Base-by-base conservation (phyloP, 2,329 filamentous ascomycete genomes). In the Aureobasidium sp. region DNA sequence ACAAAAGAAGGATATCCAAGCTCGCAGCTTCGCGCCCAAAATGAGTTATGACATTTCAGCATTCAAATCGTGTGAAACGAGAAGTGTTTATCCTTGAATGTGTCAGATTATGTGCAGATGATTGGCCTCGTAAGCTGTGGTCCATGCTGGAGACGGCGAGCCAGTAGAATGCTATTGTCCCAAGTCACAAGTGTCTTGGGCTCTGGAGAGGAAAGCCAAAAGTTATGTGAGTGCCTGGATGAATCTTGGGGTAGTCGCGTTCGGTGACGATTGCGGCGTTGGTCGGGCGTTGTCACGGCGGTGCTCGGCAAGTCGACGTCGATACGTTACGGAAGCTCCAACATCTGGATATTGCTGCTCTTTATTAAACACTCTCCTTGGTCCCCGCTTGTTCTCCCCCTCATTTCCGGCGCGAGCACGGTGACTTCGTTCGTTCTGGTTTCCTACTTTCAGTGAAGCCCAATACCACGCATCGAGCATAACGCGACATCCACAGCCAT, bases 1-100 rank as follows among this genome's bases (percentile, higher is more conserved):
- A 60, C 57, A 62, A 62, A 62, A 53, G 50, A 62, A 62, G 56
- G 60, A 62, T 62, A 62, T 60, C 60, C 60, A 62, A 62, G 48
- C 43, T 62, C 50, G 56, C 55, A 59, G 55, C 55, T 41, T 59
- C 55, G 41, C 55, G 32, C 44, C 57, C 46, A 46, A 55, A 60
- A 60, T 60, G 46, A 50, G 51, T 60, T 36, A 60, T 34, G 46
- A 50, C 36, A 48, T 43, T 50, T 32, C 36, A 51, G 36, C 57
- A 44, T 50, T 27, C 34, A 24, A 50, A 17, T 7, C 32, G 13
- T 60, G 57, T 60, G 57, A 60, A 20, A 37, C 13, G 41, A 48
- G 55, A 46, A 8, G 2, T 7, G 41, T 59, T 43, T 34, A 20
- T 10, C 3, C 29, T 37, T 29, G 24, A 32, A 41, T n/a, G 37